These are phyloP conservation scores for Cutaneotrichosporon dermatis DNA, from an alignment of 1,284 basidiomycete genomes.

Conservation along the genomic window DNA sequence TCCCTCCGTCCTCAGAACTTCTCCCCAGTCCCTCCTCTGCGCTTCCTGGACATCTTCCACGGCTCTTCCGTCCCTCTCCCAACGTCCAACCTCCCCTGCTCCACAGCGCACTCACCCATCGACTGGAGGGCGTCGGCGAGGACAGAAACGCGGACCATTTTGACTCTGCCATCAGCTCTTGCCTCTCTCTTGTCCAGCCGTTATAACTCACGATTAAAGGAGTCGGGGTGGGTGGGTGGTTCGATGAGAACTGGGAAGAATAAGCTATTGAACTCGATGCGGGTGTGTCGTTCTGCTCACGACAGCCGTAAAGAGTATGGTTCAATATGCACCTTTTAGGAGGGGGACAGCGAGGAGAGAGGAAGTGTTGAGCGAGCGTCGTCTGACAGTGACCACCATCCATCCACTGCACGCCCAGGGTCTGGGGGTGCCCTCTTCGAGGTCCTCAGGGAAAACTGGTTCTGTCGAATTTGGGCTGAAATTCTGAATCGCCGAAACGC, in stretches of 20 bases:
- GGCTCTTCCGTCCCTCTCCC: neutral
- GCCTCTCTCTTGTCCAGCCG: no score
- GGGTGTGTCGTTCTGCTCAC: constrained; percentile 38
- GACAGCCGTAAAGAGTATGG: constrained; percentile 43
- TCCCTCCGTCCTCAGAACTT: neutral
- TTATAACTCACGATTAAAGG: neutral
- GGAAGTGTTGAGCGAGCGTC: neutral
- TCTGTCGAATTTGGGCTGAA: neutral
- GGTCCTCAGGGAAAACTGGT: no score
- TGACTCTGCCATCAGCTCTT: constrained; percentile 15
- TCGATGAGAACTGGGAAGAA: constrained; percentile 30
- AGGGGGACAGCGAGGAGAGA: neutral
- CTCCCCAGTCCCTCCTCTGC: neutral
- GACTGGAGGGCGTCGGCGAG: constrained; percentile 68
- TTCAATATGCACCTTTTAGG: constrained; percentile 21
- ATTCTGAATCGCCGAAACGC: neutral
- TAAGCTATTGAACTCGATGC: constrained; percentile 46
- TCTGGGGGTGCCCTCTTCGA: no score
- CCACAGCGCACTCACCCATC: constrained; percentile 51
- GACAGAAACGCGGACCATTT: constrained; percentile 51
- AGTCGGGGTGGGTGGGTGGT: neutral
- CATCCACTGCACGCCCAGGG: neutral
- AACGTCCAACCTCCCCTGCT: neutral
- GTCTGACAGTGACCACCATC: neutral
- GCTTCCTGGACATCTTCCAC: no score